Conservation (phyloP, 2,329 filamentous ascomycete species). For the Chrysoporthe puriensis region DNA sequence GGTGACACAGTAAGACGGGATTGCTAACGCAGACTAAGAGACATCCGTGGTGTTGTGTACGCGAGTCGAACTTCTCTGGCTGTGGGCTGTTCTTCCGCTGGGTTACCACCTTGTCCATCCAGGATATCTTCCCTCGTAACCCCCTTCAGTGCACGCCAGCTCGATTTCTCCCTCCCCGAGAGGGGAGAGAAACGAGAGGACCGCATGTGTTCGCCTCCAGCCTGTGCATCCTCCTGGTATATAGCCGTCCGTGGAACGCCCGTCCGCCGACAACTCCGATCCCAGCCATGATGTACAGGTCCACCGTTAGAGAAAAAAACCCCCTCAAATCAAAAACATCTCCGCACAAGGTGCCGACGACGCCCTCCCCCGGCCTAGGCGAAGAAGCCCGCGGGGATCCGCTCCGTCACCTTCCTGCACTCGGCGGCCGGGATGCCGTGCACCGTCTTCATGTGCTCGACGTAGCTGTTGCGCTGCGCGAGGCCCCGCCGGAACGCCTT, state of each 20-base stretch:
- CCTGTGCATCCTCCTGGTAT: neutral
- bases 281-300: neutral
- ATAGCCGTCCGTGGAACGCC: conserved; percentile 1
- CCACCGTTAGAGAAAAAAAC: too few relatives aligned
- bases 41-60: too few relatives aligned
- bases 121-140: too few relatives aligned
- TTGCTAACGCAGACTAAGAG: too few relatives aligned
- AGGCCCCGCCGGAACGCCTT: neutral
- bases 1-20: too few relatives aligned
- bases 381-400: neutral
- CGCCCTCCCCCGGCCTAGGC: neutral
- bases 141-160: too few relatives aligned
- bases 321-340: neutral
- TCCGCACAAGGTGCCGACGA: neutral
- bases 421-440: neutral
- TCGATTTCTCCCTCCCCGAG: neutral
- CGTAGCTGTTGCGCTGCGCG: neutral
- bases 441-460: neutral
- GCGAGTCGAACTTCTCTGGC: neutral
- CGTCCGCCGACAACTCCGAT: neutral
- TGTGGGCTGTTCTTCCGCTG: neutral
- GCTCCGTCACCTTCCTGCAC: neutral
- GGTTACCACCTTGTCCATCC: too few relatives aligned
- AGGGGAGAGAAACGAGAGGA: neutral
- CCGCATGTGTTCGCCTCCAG: neutral